Base-by-base conservation (phyloP, 2,329 filamentous ascomycete genomes). In the Pseudogymnoascus sp. region DNA sequence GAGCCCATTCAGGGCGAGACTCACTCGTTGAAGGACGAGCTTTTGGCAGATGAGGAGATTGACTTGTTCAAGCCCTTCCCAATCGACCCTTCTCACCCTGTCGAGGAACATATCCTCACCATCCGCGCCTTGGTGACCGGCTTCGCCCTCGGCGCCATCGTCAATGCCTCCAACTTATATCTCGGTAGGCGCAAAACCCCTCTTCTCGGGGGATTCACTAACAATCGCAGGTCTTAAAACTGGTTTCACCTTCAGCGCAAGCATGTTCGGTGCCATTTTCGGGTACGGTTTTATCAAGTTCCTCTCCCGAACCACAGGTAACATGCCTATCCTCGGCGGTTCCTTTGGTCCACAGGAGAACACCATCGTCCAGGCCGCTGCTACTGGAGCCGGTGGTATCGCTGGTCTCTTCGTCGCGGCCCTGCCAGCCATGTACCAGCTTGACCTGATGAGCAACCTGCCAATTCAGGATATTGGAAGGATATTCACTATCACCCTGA, bases 81-180 rank as follows among this genome's bases (percentile, higher is more conserved):
- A 11, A 67, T 72, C 0, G 68, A 76, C 31, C 76, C 77, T 66
- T 75, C 75, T 16, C 66, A 78, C n/a, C 68, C 70, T 45, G 77
- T 80, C 61, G 77, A 81, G 66, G 69, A 75, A 11, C 74, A 77
- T 65, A 82, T 84, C 60, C 68, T 87, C 52, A 86, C 83, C 6
- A 68, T 82, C 35, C 79, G 84, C 49, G 83, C 84, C 14, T 73
- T 87, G 23, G 63, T 84, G 40, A 74, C 83, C 35, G 84, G 84
- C 52, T 78, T 81, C 62, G 69, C 82, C 43, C 79, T 84, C 31
- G 84, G 84, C 55, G 82, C 80, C 14, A 76, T 87, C 7, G 83
- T 86, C 67, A 85, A 85, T 67, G 82, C 83, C 8, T 85, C 83
- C 63, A 87, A 87, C 69, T 76, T 87, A 43, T 87, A 87, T 67